phyloP scores from a whole-genome alignment of 2,329 filamentous ascomycete genomes.

The Fusarium sarcochroum region DNA sequence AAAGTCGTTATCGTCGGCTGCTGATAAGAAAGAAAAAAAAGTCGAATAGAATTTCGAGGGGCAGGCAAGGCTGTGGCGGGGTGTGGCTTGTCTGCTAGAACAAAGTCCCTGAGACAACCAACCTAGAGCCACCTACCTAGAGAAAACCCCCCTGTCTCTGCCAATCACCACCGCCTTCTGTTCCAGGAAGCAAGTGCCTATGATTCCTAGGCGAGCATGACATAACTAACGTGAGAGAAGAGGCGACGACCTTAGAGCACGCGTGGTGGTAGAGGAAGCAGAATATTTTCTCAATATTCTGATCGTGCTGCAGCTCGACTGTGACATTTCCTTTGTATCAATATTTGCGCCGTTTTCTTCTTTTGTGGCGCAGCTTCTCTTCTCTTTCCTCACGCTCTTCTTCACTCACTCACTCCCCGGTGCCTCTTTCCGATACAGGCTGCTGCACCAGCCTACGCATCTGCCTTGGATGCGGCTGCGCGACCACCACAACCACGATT shows the following conservation, averaged over 20 bases:
- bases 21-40: conserved; percentile 48
- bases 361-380: conserved; percentile 19
- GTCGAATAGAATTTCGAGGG: conserved; percentile 17
- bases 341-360: conserved; percentile 1
- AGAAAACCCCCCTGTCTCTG: conserved; percentile 25
- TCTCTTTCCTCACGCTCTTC: conserved; percentile 4
- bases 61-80: conserved; percentile 34
- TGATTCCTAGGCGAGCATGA: conserved; percentile 42
- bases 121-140: not conserved
- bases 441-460: conserved; percentile 41
- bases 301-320: conserved; percentile 1
- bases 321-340: not conserved
- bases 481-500: conserved; percentile 34
- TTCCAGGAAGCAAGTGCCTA: conserved; percentile 25
- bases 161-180: conserved; percentile 45
- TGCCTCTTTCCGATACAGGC: conserved; percentile 36
- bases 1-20: conserved; percentile 36
- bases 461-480: conserved; percentile 50
- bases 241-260: conserved; percentile 25
- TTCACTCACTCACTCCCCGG: conserved; percentile 17
- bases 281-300: conserved; percentile 5
- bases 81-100: conserved; percentile 28
- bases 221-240: conserved; percentile 44
- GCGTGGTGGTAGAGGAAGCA: conserved; percentile 36
- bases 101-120: not conserved